phyloP scores from a whole-genome alignment of 805 yeast species.

The Tetrapisispora fleetii region DNA sequence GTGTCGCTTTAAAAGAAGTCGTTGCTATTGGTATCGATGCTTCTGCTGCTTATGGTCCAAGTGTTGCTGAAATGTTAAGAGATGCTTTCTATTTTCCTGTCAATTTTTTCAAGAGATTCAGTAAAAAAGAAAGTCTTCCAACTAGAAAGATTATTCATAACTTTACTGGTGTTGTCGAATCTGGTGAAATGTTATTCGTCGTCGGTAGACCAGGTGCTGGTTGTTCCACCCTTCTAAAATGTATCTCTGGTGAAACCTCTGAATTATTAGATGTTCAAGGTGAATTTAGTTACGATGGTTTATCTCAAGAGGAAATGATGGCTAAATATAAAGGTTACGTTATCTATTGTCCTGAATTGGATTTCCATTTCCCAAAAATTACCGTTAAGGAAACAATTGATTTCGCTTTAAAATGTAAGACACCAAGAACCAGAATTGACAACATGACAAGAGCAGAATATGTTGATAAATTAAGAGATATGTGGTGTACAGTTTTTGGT shows the following conservation, averaged over 20 bases:
- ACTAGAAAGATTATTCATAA: slow-evolving; percentile 33
- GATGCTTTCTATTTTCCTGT: slow-evolving; percentile 25
- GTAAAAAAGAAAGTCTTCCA: slow-evolving; percentile 26
- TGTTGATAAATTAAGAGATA: slow-evolving; percentile 41
- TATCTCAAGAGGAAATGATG: slow-evolving; percentile 40
- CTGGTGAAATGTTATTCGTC: slow-evolving; percentile 46
- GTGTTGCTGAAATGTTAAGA: slow-evolving; percentile 36
- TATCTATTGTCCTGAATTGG: slow-evolving; percentile 43
- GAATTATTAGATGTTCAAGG: slow-evolving; percentile 32
- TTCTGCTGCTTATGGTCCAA: slow-evolving; percentile 42
- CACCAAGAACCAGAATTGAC: slow-evolving; percentile 38
- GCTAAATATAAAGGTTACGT: slow-evolving; percentile 38
- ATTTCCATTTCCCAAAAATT: slow-evolving; percentile 41
- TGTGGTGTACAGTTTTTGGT: slow-evolving; percentile 44
- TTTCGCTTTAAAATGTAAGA: slow-evolving; percentile 40
- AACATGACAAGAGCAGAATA: slow-evolving; percentile 38
- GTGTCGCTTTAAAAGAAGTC: slow-evolving; percentile 38
- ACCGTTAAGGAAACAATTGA: slow-evolving; percentile 43
- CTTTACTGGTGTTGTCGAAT: slow-evolving; percentile 34
- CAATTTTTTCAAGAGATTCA: slow-evolving; percentile 13
- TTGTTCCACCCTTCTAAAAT: slow-evolving; percentile 45
- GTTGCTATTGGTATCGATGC: slow-evolving; percentile 43
- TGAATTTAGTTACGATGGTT: slow-evolving; percentile 39
- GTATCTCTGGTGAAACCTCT: slow-evolving; percentile 37
- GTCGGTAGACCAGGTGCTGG: slow-evolving; percentile 57